phyloP scores from a whole-genome alignment of 2,329 filamentous ascomycete species.

The Dothidotthia symphoricarpi region DNA sequence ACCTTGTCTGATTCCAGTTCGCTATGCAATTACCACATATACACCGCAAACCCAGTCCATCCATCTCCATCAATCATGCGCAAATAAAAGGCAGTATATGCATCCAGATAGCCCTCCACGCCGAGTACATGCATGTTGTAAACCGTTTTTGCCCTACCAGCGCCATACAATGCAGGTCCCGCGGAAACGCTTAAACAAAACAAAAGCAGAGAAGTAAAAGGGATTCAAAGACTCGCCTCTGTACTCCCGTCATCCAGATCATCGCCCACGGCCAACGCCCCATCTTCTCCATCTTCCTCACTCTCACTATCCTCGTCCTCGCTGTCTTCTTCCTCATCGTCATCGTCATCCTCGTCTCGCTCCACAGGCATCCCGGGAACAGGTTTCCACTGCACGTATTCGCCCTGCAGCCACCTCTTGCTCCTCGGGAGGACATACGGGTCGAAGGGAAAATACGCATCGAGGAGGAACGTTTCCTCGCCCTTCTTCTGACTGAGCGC shows the following conservation, averaged over 20 bases:
- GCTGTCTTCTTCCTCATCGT: slow-evolving; percentile 34
- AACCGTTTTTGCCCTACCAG: too few species aligned
- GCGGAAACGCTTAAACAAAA: too few species aligned
- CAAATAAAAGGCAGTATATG: too few species aligned
- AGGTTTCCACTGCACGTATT: slow-evolving; percentile 41
- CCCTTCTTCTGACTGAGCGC: slow-evolving; percentile 57
- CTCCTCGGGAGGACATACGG: slow-evolving; percentile 89
- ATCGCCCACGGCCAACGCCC: slow-evolving; percentile 7
- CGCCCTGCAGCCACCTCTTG: slow-evolving; percentile 77
- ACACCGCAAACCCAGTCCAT: too few species aligned
- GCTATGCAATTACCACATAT: too few species aligned
- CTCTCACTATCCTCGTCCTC: slow-evolving; percentile 24
- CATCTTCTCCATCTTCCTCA: slow-evolving; percentile 14
- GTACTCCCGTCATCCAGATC: slow-evolving; percentile 15
- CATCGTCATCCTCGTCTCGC: slow-evolving; percentile 48
- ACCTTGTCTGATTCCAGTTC: too few species aligned
- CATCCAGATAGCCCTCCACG: too few species aligned
- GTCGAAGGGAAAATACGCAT: slow-evolving; percentile 96
- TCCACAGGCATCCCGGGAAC: slow-evolving; percentile 45
- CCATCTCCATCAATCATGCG: too few species aligned
- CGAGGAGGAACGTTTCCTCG: slow-evolving; percentile 79
- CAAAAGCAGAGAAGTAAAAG: background rate
- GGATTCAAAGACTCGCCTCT: slow-evolving; percentile 6
- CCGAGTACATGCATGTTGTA: too few species aligned
- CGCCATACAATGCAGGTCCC: too few species aligned